Base-by-base conservation (phyloP, 495 filamentous ascomycete species). In the Bathelium albidoporum region DNA sequence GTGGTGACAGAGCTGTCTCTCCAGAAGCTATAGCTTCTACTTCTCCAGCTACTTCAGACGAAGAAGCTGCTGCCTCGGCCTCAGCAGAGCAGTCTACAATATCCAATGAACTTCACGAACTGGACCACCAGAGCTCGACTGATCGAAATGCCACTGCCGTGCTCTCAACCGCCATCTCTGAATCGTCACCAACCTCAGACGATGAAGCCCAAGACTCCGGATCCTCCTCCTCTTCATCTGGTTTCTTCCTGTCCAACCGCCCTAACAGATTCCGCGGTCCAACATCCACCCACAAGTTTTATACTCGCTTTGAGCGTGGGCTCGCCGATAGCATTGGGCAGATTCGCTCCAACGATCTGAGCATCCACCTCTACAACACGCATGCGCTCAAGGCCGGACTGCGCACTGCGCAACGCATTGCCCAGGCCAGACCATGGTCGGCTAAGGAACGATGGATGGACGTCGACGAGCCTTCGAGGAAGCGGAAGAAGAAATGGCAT, bases 351-450 rank as follows among this genome's bases (percentile, higher is more conserved):
- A 74, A 79, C 63, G 85, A 96, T 65, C 76, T 95, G n/a, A 76
- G 80, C 0, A 73, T 85, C 32, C 90, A 95, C 78, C 73, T 96
- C 26, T 94, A 88, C 72, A 90, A 91, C 73, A 80, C 86, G 0
- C 84, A 84, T 73, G 78, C 76, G 32, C 72, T 90, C 52, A 87
- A 85, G 68, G 73, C 73, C 16, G 72, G 80, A 32, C 69, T 74
- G 5, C 73, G 71, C 62, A 66, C 65, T 49, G 65, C 20, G 65
- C 64, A 62, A 43, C 63, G 67, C 55, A 68, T 62, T 59, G 63
- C 67, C 14, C 67, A 60, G 2, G 39, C 64, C 10, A 69, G 68
- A 58, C 62, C 64, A n/a, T 72, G 62, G 76, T 71, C 66, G 43
- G 66, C 68, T 24, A 72, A 76, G 64, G 64, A 69, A 22, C 32